Evolutionary conservation across 2,329 filamentous ascomycete species (phyloP).

Genomic region (Nothophoma quercina): DNA sequence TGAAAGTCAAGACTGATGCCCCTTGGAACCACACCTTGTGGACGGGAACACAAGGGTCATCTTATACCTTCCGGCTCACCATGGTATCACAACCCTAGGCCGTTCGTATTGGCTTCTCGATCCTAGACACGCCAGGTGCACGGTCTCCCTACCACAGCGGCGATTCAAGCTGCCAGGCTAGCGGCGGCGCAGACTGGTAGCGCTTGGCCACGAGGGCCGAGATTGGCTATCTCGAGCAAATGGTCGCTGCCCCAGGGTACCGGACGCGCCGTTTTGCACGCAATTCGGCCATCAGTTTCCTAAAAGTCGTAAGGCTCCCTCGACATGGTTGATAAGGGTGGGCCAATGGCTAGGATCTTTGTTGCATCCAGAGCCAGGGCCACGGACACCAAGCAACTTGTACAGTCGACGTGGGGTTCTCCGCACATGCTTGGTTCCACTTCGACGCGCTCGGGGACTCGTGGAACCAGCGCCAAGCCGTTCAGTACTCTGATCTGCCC

Average conservation of each 20-base stretch:
- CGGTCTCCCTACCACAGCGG: slow-evolving; percentile 16
- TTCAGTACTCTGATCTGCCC: neutral
- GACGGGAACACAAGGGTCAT: slow-evolving; percentile 27
- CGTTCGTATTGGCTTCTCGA: slow-evolving; percentile 12
- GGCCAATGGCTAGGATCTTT: slow-evolving; percentile 19
- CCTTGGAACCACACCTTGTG: slow-evolving; percentile 15
- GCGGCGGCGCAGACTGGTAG: slow-evolving; percentile 23
- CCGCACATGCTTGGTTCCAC: slow-evolving; percentile 10
- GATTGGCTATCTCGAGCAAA: slow-evolving; percentile 27
- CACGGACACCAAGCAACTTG: slow-evolving; percentile 23
- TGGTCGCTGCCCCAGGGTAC: slow-evolving; percentile 20
- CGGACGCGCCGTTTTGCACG: slow-evolving; percentile 23
- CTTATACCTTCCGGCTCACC: slow-evolving; percentile 35
- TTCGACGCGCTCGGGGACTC: neutral
- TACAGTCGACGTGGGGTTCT: slow-evolving; percentile 29
- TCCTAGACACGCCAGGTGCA: slow-evolving; percentile 25
- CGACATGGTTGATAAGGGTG: slow-evolving; percentile 35
- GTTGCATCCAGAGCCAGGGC: slow-evolving; percentile 17
- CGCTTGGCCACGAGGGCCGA: slow-evolving; percentile 27
- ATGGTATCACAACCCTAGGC: slow-evolving; percentile 26
- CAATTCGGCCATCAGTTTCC: slow-evolving; percentile 24
- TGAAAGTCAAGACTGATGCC: slow-evolving; percentile 26
- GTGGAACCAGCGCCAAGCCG: neutral
- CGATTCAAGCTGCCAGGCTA: slow-evolving; percentile 25
- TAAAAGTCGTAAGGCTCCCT: slow-evolving; percentile 20